Evolutionary conservation across 2,329 filamentous ascomycete species (phyloP), one percentile per base, ranked within the genome.

Genomic region (Penicillium sp.): DNA sequence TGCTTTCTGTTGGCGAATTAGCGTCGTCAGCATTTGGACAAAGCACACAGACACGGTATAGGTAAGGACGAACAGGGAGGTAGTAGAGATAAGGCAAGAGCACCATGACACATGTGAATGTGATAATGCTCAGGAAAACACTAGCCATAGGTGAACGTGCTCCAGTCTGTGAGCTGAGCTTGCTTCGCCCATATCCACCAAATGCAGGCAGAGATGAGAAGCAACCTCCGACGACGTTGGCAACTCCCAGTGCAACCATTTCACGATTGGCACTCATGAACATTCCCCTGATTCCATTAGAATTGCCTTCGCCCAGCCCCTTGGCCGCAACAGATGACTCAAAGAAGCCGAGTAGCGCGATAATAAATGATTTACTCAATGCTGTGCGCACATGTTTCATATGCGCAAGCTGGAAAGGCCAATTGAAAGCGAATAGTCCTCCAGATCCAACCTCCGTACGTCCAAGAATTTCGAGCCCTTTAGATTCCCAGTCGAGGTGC

Each of bases 301-400:
- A 79, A 40, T 84, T 77, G 7, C 79, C 79, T 45, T 78, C 79
- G 14, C 88, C 89, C 3, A 99, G 78, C 59, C 90, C 93, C 75
- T 97, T 97, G 35, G 94, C 94, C 1, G 94, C 94, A 12, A 99
- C 91, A 0, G 91, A 96, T 3, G 91, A 96, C 74, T 99, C 94
- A 67, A 99, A 99, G 75, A 99, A 99, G n/a, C 94, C 94, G 0
- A 99, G 85, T 25, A 99, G 81, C 0, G 92, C 91, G 61, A 99
- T 96, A 51, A 97, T 81, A 68, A 99, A 96, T 0, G 91, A 89
- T 0, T 94, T 97, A 49, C 90, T 88, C 82, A 97, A 88, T 36
- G 91, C 89, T 59, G 91, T 88, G 22, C 89, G 87, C 51, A 95
- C 89, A 69, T 97, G 88, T 25, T 84, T 82, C 80, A 97, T 86